These are phyloP conservation scores for Sporothrix pseudoabietina DNA, from an alignment of 2,329 filamentous ascomycete species.

Conservation along the genomic window DNA sequence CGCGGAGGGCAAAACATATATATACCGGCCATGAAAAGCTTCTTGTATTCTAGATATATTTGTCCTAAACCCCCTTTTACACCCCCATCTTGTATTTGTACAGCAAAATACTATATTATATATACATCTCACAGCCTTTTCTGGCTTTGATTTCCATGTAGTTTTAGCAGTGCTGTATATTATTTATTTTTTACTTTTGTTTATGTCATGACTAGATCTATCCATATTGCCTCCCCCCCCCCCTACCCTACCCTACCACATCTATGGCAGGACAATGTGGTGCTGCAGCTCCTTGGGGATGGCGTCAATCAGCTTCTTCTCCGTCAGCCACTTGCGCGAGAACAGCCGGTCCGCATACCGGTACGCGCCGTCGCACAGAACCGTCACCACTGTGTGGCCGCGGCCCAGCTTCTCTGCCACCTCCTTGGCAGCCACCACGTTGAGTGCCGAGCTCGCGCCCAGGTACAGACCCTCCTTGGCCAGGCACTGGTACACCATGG, in stretches of 20 bases:
- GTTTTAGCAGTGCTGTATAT: neutral
- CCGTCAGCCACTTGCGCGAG: slow-evolving; percentile 83
- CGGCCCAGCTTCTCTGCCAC: slow-evolving; percentile 87
- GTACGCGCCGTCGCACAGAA: slow-evolving; percentile 96
- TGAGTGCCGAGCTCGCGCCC: slow-evolving; percentile 88
- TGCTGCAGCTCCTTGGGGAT: slow-evolving; percentile 85
- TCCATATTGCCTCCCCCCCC: neutral
- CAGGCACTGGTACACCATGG: slow-evolving; percentile 95
- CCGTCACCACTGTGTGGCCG: slow-evolving; percentile 88
- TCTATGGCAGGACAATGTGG: slow-evolving; percentile 86
- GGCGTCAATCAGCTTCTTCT: slow-evolving; percentile 78
- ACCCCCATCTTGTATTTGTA: slow-evolving; percentile 16
- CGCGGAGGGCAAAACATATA: neutral
- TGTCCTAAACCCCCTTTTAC: slow-evolving; percentile 6
- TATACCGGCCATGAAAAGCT: slow-evolving; percentile 4
- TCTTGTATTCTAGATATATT: slow-evolving; percentile 27
- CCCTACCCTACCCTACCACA: neutral
- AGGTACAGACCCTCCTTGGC: slow-evolving; percentile 96
- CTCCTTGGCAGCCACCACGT: slow-evolving; percentile 93
- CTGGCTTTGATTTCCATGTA: neutral
- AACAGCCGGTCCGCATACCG: slow-evolving; percentile 93
- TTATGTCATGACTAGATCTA: neutral
- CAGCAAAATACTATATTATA: neutral
- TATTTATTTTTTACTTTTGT: slow-evolving; percentile 10
- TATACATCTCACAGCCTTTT: slow-evolving; percentile 14